Conservation (phyloP, 2,329 filamentous ascomycete species). For the Xylaria sp. region DNA sequence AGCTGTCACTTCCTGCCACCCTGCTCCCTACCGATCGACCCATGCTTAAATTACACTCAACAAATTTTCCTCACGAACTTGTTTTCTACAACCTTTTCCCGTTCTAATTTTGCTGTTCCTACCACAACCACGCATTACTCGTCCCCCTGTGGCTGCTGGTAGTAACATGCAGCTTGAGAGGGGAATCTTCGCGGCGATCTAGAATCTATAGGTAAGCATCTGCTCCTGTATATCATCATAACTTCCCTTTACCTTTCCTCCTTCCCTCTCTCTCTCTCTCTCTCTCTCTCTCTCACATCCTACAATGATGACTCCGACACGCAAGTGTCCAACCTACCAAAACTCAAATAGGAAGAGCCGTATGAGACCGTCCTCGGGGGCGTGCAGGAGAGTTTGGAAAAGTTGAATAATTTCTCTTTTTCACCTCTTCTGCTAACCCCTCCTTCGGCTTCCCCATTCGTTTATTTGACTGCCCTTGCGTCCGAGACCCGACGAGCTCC, state of each 20-base stretch:
- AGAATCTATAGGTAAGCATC: conserved; percentile 18
- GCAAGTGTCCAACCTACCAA: conserved; percentile 50
- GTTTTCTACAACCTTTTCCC: neutral
- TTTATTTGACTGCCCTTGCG: conserved; percentile 29
- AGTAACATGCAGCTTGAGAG: neutral
- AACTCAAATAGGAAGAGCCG: conserved; percentile 51
- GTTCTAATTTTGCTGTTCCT: neutral
- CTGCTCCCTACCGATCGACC: neutral
- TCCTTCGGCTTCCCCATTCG: conserved; percentile 42
- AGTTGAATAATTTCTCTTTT: neutral
- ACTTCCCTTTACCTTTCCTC: neutral
- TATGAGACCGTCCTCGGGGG: conserved; percentile 50
- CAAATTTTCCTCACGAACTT: conserved; percentile 12
- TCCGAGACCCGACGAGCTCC: conserved; percentile 40
- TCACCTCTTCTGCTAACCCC: neutral
- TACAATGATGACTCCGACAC: conserved; percentile 51
- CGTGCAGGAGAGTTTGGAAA: neutral
- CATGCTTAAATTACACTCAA: conserved; percentile 24
- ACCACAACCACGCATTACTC: neutral
- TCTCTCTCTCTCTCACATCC: conserved; percentile 18
- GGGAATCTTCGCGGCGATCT: neutral
- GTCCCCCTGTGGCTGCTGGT: neutral
- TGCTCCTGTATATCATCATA: neutral
- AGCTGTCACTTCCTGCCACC: conserved; percentile 9
- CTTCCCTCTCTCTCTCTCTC: neutral